These are phyloP conservation scores for Monosporascus sp. DNA, from an alignment of 2,329 filamentous ascomycete species.

Conservation along the genomic window DNA sequence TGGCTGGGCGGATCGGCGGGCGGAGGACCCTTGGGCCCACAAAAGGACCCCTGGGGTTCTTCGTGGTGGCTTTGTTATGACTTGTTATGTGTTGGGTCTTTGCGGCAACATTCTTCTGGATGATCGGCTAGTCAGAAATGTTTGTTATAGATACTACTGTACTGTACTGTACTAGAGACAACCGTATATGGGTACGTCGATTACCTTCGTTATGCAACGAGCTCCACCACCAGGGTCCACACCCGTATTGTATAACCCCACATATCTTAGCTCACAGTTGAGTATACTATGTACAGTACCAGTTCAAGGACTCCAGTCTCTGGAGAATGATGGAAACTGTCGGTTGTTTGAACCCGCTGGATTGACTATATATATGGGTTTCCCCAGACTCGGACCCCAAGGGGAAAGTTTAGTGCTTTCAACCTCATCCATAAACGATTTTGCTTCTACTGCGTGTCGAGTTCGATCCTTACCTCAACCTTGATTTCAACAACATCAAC, in stretches of 20 bases:
- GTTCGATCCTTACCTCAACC: conserved; percentile 28
- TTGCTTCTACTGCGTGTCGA: conserved; percentile 24
- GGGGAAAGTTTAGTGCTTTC: background rate
- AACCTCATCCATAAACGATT: background rate
- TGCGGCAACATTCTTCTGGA: background rate
- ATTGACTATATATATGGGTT: background rate
- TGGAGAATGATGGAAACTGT: too few relatives aligned
- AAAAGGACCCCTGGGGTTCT: background rate
- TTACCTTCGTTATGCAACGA: background rate
- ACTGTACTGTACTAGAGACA: background rate
- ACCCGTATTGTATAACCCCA: background rate
- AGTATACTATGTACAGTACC: background rate
- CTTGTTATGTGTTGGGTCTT: too few relatives aligned
- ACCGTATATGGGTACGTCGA: background rate
- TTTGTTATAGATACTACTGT: background rate
- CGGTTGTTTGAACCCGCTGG: too few relatives aligned
- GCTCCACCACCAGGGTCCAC: background rate
- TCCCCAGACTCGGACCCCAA: background rate
- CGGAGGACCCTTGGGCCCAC: background rate
- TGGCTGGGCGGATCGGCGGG: background rate
- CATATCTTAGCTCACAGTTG: background rate
- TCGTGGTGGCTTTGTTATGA: too few relatives aligned
- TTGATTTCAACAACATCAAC: background rate
- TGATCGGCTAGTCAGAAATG: background rate
- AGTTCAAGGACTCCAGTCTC: background rate